Evolutionary conservation across 768 basidiomycete species (phyloP).

Genomic region (Lentinula lateritia): DNA sequence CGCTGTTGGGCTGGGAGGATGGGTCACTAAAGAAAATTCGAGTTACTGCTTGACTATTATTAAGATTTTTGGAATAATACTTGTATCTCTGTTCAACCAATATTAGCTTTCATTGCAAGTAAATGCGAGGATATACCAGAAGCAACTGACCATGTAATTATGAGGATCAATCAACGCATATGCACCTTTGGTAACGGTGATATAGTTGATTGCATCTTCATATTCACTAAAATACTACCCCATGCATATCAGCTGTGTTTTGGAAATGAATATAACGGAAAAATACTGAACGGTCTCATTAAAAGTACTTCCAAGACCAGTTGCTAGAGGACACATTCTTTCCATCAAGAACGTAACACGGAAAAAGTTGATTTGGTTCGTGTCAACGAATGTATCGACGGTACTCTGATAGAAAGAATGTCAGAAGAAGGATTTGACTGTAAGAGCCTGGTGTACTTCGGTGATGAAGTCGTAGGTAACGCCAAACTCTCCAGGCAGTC

Average conservation of each 20-base stretch:
- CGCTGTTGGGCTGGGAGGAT: slow-evolving; percentile 35
- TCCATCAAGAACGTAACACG: slow-evolving; percentile 46
- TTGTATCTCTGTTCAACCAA: slow-evolving; percentile 26
- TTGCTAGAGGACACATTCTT: slow-evolving; percentile 33
- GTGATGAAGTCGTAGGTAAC: slow-evolving; percentile 43
- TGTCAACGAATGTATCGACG: slow-evolving; percentile 40
- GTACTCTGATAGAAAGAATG: slow-evolving; percentile 24
- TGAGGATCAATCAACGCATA: slow-evolving; percentile 41
- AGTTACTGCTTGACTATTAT: not conserved
- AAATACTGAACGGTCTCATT: slow-evolving; percentile 34
- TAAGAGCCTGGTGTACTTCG: slow-evolving; percentile 24
- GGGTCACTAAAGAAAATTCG: slow-evolving; percentile 26
- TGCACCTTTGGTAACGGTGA: slow-evolving; percentile 33
- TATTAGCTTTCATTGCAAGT: not conserved
- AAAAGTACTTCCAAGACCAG: slow-evolving; percentile 34
- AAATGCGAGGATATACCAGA: not conserved
- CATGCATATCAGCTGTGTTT: not conserved
- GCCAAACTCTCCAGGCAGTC: slow-evolving; percentile 39
- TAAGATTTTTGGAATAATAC: slow-evolving; percentile 17
- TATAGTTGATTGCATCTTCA: slow-evolving; percentile 37
- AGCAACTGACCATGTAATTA: slow-evolving; percentile 31
- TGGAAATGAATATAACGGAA: not conserved
- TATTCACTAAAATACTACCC: slow-evolving; percentile 37
- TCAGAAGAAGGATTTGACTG: not conserved
- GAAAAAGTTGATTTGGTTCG: slow-evolving; percentile 45